These are phyloP conservation scores for Arbutus unedo DNA, from an alignment of 148 eudicot genomes.

Conservation along the genomic window DNA sequence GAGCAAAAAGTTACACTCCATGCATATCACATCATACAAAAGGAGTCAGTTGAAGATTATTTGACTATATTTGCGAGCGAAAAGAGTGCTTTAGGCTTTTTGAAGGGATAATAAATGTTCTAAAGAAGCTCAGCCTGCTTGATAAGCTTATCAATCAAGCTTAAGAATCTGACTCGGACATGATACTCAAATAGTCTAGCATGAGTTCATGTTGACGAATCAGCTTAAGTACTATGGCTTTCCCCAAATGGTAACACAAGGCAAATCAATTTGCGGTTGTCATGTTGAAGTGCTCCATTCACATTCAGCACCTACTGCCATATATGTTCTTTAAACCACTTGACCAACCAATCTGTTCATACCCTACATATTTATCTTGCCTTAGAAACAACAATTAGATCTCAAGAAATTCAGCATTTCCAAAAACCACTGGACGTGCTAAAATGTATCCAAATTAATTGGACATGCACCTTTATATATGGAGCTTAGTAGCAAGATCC, in stretches of 20 bases:
- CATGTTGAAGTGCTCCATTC: neutral
- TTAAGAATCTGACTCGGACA: neutral
- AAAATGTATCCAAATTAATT: neutral
- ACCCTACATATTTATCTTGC: neutral
- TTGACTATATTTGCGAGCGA: neutral
- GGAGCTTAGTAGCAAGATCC: no score
- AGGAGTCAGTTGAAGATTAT: no score
- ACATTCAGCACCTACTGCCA: neutral
- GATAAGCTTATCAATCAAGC: neutral
- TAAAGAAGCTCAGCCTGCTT: neutral
- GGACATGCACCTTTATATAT: neutral
- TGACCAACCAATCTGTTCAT: neutral
- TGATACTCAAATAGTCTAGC: neutral
- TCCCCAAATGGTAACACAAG: no score
- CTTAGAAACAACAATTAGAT: neutral
- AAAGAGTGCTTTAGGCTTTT: neutral
- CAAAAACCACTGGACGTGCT: neutral
- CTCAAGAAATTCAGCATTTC: neutral
- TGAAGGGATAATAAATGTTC: neutral
- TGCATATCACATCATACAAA: no score
- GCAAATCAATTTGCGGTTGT: no score
- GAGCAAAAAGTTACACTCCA: no score
- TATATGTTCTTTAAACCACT: neutral
- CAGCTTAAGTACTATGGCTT: no score
- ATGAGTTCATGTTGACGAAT: neutral